A percentile compares a stretch with the other conserved stretches of the same genome.
Conservation (phyloP, 306 rosid species). For the Quillaja saponaria region DNA sequence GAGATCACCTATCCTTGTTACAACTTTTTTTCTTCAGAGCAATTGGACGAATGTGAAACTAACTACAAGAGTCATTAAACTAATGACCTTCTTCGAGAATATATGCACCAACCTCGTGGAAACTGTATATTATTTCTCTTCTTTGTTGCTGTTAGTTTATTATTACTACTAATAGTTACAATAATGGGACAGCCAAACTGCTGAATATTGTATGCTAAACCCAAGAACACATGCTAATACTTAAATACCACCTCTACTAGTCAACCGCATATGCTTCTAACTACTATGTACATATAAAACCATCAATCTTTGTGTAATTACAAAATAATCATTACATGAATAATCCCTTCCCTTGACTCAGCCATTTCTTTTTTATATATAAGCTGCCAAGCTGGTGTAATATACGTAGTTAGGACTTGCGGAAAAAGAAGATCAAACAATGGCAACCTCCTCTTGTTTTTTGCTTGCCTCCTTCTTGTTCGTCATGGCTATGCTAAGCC, state of each 20-base stretch:
- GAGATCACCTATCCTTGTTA: neutral
- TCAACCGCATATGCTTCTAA: neutral
- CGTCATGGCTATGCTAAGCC: conserved; percentile 19
- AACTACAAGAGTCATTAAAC: conserved; percentile 14
- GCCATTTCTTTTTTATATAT: no score
- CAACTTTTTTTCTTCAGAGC: conserved; percentile 61
- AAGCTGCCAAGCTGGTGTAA: neutral
- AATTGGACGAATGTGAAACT: conserved; percentile 54
- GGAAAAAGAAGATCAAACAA: conserved; percentile 10
- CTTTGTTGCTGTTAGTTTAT: conserved; percentile 23
- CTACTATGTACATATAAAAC: neutral
- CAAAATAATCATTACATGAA: neutral
- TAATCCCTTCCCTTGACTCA: no score
- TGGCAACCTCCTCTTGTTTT: conserved; percentile 35
- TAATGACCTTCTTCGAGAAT: conserved; percentile 18
- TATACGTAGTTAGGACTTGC: neutral
- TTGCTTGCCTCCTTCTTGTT: conserved; percentile 37
- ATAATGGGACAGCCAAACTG: conserved; percentile 1
- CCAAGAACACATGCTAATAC: neutral
- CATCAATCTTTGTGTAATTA: neutral
- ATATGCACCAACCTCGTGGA: conserved; percentile 2
- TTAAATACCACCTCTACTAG: neutral
- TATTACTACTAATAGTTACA: neutral
- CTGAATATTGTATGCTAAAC: neutral
- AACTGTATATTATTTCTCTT: neutral